Percentiles rank a stretch among this genome's conserved stretches.
phyloP scores from a whole-genome alignment of 495 filamentous ascomycete species.

The Annulohypoxylon stygium region DNA sequence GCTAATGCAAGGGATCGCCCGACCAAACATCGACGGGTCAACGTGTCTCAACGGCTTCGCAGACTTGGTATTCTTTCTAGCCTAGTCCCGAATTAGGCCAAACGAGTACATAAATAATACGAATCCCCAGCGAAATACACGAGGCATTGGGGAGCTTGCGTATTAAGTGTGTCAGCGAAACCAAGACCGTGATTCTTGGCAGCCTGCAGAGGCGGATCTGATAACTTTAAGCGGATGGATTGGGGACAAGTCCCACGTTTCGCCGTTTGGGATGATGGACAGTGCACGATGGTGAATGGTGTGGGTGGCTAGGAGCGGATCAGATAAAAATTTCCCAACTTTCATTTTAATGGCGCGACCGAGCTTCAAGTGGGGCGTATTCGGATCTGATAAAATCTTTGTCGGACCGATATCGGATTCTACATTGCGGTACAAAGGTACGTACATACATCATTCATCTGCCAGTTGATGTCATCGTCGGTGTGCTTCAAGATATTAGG shows the following conservation, averaged over 20 bases:
- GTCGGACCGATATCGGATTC: constrained; percentile 43
- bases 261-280: not conserved
- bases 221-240: constrained; percentile 62
- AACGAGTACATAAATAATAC: not conserved
- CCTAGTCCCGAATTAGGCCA: not conserved
- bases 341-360: constrained; percentile 32
- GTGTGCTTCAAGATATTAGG: not conserved
- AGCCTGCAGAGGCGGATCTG: constrained; percentile 58
- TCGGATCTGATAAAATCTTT: constrained; percentile 52
- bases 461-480: constrained; percentile 11
- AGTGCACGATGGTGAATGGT: constrained; percentile 11
- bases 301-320: constrained; percentile 32
- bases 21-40: constrained; percentile 11
- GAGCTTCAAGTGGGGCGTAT: constrained; percentile 23
- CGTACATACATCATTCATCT: not conserved
- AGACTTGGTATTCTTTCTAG: not conserved
- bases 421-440: not conserved
- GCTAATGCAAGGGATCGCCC: constrained; percentile 43
- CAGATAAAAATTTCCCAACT: constrained; percentile 40
- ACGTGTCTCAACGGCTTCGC: constrained; percentile 23
- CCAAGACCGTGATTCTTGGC: constrained; percentile 40
- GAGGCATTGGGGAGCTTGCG: constrained; percentile 42
- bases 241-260: constrained; percentile 5
- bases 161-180: constrained; percentile 21
- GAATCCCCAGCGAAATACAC: not conserved